A percentile compares a stretch with the other conserved stretches of the same genome.
Conservation (phyloP, 163 green algal genomes). For the Picocystis sp. region DNA sequence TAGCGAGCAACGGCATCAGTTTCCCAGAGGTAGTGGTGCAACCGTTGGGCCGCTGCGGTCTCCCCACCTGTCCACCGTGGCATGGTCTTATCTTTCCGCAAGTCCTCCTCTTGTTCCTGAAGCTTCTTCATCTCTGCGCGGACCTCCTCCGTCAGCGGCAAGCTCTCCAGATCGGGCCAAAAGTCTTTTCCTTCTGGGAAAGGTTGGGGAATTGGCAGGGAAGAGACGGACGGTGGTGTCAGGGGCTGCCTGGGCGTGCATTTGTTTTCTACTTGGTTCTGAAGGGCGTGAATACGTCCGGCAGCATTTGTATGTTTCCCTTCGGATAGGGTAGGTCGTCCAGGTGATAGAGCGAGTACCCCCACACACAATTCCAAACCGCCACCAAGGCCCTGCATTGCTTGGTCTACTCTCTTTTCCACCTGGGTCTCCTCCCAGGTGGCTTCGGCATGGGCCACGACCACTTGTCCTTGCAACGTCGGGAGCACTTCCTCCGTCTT, state of each 20-base stretch:
- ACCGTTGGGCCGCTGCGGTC: conserved; percentile 49
- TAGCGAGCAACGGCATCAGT: conserved; percentile 41
- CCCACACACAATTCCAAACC: conserved; percentile 56
- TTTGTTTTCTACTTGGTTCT: conserved; percentile 52
- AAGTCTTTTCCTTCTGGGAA: no score
- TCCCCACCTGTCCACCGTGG: conserved; percentile 48
- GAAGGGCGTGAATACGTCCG: conserved; percentile 82
- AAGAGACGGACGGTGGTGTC: conserved; percentile 20
- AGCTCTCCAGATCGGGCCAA: no score
- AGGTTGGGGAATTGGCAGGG: no score
- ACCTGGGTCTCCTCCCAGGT: conserved; percentile 59
- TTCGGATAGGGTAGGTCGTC: conserved; percentile 58
- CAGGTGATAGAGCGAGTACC: conserved; percentile 61
- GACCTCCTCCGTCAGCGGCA: no score
- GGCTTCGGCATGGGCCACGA: conserved; percentile 47
- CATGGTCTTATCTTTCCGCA: conserved; percentile 7
- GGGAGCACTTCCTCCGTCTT: conserved; percentile 49
- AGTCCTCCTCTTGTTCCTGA: not conserved
- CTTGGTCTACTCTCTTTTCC: conserved; percentile 29
- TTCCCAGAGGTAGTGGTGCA: conserved; percentile 90
- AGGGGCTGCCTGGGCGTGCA: conserved; percentile 33
- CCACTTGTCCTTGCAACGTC: conserved; percentile 3
- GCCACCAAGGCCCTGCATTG: conserved; percentile 18
- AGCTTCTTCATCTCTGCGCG: no score
- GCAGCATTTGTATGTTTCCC: conserved; percentile 9